These are phyloP conservation scores for Aspergillus ustus DNA, from an alignment of 2,329 filamentous ascomycete species.

Conservation along the genomic window DNA sequence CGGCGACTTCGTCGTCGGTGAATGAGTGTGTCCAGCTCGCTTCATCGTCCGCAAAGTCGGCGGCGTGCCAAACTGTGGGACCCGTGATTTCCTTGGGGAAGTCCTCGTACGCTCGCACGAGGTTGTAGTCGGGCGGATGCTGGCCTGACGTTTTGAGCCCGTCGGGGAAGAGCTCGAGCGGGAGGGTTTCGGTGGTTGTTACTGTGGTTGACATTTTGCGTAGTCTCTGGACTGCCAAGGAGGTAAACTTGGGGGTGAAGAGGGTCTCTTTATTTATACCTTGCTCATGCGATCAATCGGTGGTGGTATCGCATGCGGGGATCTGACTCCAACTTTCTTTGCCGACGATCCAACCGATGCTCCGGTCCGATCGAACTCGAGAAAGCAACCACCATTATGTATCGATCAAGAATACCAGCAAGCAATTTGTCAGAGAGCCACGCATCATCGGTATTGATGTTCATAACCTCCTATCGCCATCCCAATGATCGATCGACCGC, in stretches of 20 bases:
- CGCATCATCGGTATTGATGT: not conserved
- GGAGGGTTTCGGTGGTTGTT: not conserved
- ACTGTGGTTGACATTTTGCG: not conserved
- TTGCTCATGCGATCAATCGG: not conserved
- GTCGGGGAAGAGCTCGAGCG: constrained; percentile 60
- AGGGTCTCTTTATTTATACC: not conserved
- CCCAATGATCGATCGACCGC: too few relatives aligned
- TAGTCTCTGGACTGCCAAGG: too few relatives aligned
- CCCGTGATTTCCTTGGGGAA: constrained; percentile 75
- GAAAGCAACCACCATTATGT: too few relatives aligned
- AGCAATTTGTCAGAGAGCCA: not conserved
- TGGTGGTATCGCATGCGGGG: not conserved
- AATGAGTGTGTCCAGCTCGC: constrained; percentile 76
- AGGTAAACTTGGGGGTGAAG: not conserved
- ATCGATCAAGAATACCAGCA: not conserved
- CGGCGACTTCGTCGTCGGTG: constrained; percentile 66
- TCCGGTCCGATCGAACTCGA: not conserved
- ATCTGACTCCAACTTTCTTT: not conserved
- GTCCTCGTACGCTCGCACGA: constrained; percentile 67
- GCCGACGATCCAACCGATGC: constrained; percentile 2
- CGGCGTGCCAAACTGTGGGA: constrained; percentile 72
- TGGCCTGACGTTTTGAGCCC: constrained; percentile 73
- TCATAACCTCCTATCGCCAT: not conserved
- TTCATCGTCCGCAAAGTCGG: constrained; percentile 65
- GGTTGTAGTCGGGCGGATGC: constrained; percentile 69